phyloP scores from a whole-genome alignment of 2,329 filamentous ascomycete genomes.

The Acrocalymma vagum region DNA sequence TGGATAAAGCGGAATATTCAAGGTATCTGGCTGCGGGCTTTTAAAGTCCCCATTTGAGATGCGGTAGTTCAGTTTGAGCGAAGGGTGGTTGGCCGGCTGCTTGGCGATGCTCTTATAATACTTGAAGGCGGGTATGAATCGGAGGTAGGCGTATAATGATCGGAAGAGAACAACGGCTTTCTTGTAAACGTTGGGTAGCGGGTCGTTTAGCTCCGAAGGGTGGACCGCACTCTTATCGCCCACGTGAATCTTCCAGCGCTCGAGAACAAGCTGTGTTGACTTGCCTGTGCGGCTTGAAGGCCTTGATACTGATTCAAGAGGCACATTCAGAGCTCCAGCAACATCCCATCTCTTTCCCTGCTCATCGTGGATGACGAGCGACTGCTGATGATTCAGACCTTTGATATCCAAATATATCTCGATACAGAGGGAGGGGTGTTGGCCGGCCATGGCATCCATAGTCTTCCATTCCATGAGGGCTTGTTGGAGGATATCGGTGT shows the following conservation, averaged over 20 bases:
- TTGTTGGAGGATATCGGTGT: conserved; percentile 86
- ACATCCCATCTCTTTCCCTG: conserved; percentile 94
- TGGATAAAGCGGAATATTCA: conserved; percentile 75
- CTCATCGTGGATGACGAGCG: conserved; percentile 86
- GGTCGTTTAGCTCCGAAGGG: conserved; percentile 64
- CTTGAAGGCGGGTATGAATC: conserved; percentile 86
- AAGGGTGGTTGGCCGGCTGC: conserved; percentile 67
- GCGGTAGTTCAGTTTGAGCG: conserved; percentile 80
- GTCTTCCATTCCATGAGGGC: conserved; percentile 83
- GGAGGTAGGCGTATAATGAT: conserved; percentile 82
- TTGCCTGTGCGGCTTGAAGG: conserved; percentile 58
- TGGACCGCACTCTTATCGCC: conserved; percentile 65
- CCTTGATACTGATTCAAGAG: conserved; percentile 55
- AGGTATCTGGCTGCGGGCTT: conserved; percentile 69
- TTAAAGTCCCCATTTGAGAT: conserved; percentile 69
- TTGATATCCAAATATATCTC: conserved; percentile 89
- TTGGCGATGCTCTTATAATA: conserved; percentile 80
- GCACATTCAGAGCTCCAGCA: conserved; percentile 77
- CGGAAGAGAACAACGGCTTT: conserved; percentile 95
- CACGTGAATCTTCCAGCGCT: conserved; percentile 89
- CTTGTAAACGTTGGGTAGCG: conserved; percentile 92
- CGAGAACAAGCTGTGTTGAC: conserved; percentile 79
- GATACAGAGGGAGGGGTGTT: conserved; percentile 84
- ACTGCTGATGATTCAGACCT: conserved; percentile 82
- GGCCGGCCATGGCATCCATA: conserved; percentile 78